These are phyloP conservation scores for Strigomonas culicis DNA, from an alignment of 208 protist genomes.

Conservation along the genomic window DNA sequence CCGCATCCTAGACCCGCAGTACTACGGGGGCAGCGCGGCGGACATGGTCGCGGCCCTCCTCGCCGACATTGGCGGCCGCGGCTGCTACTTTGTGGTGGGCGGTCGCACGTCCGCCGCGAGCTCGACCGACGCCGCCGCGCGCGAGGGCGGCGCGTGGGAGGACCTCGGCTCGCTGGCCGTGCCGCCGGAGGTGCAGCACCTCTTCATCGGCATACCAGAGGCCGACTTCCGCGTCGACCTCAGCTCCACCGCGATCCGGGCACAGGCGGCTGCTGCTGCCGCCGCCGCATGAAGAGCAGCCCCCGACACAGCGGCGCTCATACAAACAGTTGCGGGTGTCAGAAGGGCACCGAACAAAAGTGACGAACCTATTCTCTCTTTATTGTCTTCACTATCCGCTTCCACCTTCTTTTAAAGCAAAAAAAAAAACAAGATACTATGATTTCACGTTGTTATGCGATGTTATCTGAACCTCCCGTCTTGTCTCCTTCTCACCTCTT, in stretches of 20 bases:
- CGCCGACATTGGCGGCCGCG: slow-evolving; percentile 16
- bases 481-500: background rate
- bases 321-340: too few species aligned
- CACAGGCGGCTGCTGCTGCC: background rate
- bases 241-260: slow-evolving; percentile 65
- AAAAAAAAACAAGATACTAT: too few species aligned
- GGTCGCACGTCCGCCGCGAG: slow-evolving; percentile 15
- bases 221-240: slow-evolving; percentile 64
- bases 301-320: too few species aligned
- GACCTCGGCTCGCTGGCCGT: slow-evolving; percentile 33
- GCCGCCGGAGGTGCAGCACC: slow-evolving; percentile 27
- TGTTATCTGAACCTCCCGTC: too few species aligned
- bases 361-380: background rate
- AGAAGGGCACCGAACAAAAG: background rate
- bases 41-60: slow-evolving; percentile 29
- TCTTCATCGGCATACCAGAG: slow-evolving; percentile 49
- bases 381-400: background rate
- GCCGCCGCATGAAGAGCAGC: too few species aligned
- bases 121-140: background rate
- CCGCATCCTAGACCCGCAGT: slow-evolving; percentile 56
- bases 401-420: background rate
- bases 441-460: too few species aligned
- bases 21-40: slow-evolving; percentile 46
- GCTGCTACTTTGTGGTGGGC: slow-evolving; percentile 50
- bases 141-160: slow-evolving; percentile 25